Conservation (phyloP, 768 basidiomycete genomes). For the Pisolithus sp. region DNA sequence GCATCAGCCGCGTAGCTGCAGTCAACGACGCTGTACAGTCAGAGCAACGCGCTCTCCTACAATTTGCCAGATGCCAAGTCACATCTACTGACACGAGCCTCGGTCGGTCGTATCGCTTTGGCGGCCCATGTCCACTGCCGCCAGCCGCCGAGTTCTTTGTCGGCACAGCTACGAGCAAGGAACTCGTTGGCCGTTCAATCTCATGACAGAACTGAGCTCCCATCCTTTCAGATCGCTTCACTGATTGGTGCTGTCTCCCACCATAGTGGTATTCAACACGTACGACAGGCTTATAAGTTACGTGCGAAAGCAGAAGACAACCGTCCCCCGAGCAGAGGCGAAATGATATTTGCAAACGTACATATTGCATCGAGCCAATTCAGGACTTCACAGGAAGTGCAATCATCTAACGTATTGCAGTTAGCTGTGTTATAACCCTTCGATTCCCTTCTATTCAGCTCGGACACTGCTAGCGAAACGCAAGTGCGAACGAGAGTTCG, state of each 20-base stretch:
- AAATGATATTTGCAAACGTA: background rate
- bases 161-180: too few relatives aligned
- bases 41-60: too few relatives aligned
- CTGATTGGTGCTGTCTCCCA: background rate
- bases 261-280: background rate
- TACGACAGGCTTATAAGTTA: constrained; percentile 7
- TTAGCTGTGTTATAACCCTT: background rate
- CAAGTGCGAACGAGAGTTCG: background rate
- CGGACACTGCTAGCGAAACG: background rate
- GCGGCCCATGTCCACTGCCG: too few relatives aligned
- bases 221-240: background rate
- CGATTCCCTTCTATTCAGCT: background rate
- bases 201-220: too few relatives aligned
- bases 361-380: background rate
- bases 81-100: too few relatives aligned
- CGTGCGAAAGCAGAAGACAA: background rate
- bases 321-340: background rate
- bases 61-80: too few relatives aligned
- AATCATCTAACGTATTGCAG: background rate
- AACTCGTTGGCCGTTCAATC: too few relatives aligned
- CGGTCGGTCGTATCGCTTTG: too few relatives aligned
- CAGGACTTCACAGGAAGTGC: background rate
- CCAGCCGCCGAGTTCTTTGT: too few relatives aligned
- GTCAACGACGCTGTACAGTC: too few relatives aligned
- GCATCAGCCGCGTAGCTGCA: too few relatives aligned